Evolutionary conservation across 768 basidiomycete species (phyloP), one percentile per base, ranked within the genome.

Genomic region (Leccinum aurantiacum): DNA sequence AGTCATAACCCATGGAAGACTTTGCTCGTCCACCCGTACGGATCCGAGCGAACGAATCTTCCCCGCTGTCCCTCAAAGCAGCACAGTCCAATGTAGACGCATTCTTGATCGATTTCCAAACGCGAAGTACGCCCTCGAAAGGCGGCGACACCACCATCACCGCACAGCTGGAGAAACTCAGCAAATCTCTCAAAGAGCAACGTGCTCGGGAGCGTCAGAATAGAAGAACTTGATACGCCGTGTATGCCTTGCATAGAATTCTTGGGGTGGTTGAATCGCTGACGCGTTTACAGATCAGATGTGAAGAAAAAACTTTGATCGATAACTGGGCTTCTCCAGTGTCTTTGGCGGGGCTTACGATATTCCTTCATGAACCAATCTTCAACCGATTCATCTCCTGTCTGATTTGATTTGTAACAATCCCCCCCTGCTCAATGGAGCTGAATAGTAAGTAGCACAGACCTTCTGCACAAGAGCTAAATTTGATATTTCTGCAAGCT

Each of bases 141-240:
- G 80, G 83, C 10, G 79, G 80, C 3, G 83, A 83, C 61, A 78
- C 79, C 0, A 79, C 84, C 5, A 82, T 84, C 50, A 84, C 79
- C 0, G 84, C 84, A 5, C 85, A 86, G 65, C 75, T 87, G 22
- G 79, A 82, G 67, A 87, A 87, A 68, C 71, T 87, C 53, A 75
- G 75, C 49, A 76, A 77, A 54, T 83, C 85, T 4, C 67, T 86
- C 60, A 77, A 78, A 54, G 82, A 84, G 60, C 80, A 85, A 63
- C 72, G 79, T 1, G 58, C 59, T 51, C 66, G 66, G 27, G 68
- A 68, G 46, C 69, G 69, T 14, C 60, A 37, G 59, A 59, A 38
- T 14, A 63, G 22, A 58, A 13, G 29, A 38, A 44, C 14, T 11
- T 19, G 27, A 37, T 37, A 15, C 3, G 1, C 19, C 22, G 5